Evolutionary conservation across 1,284 basidiomycete species (phyloP), one percentile per base, ranked within the genome.

Genomic region (Xerocomus minutiporus): DNA sequence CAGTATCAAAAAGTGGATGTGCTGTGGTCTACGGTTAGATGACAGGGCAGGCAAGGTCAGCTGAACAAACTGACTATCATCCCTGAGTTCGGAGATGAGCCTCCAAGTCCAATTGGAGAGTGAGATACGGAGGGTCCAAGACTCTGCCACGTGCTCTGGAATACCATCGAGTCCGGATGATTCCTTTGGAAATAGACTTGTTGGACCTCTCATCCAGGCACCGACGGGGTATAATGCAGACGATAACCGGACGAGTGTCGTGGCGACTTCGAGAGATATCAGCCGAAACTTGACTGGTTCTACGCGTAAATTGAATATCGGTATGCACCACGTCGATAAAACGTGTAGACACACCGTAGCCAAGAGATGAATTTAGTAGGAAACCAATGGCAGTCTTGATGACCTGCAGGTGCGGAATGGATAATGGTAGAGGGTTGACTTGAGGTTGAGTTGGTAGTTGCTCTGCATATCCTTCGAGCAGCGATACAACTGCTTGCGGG

Each of bases 371-470:
- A 63, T 94, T 94, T 46, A 94, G 70, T 28, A 94, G 74, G 7
- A 88, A 85, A 4, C 91, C 92, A 51, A 92, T 79, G 4, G 87
- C 80, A 4, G 88, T 91, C 62, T 84, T 83, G 48, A 92, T 75
- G 53, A 93, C 74, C 62, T 81, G 86, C 38, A 93, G 77, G 61
- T 91, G 83, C 8, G 77, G 66, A 48, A 79, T 72, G 42, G 81
- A 74, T 25, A 88, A 69, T 20, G 78, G 71, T 15, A 81, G 65
- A 15, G 81, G 80, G 42, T 68, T 68, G 28, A 61, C 46, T 41
- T 70, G 67, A 0, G 73, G 71, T 12, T 70, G 72, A 25, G 75
- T 60, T 11, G 78, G 74, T 23, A 85, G 68, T 13, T 70, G 68
- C 35, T 84, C 82, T 31, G 76, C 75, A 62, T 91, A 91, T 35